Base-by-base conservation (phyloP, 305 asterid species). In the Rubia tinctorum region DNA sequence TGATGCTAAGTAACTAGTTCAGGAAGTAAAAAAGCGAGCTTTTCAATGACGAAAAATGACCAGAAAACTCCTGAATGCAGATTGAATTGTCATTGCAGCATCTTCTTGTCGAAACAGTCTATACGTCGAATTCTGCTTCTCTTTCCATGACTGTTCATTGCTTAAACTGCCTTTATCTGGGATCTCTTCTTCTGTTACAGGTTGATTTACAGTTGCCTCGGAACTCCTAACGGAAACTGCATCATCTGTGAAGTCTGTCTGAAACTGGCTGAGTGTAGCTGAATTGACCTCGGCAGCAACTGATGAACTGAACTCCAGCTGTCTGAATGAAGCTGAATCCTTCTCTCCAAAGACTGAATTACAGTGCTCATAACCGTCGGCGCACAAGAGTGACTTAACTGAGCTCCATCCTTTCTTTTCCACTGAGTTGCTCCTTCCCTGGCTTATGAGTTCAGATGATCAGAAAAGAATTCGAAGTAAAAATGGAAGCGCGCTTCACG, bases 31-130 rank as follows among this genome's bases (percentile, higher is more conserved):
- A 13, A 55, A 39, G n/a, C 18, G 30, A 13, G 34, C 18, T 17
- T 12, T 37, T 56, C 66, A 39, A 8, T 71, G 73, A 70, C 42
- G 47, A 20, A 75, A 73, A 51, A 55, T 59, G 64, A 87, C 89
- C 88, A 8, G 82, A 73, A 83, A 83, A 78, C 69, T 73, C 76
- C 87, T 87, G 65, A 87, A 85, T 72, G 92, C 90, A 51, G 88
- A 78, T 81, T 87, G 92, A 44, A 87, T 87, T 82, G 75, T 80
- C 68, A 74, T 51, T 30, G 90, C 92, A 58, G 92, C 88, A 81
- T 82, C 90, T 69, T 87, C 86, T 69, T 81, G 84, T 64, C 66
- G 79, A 73, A 86, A 84, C 44, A 84, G 85, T 56, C 63, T 76
- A 71, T 61, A 72, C 0, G 90, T 68, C 12, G 90, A 84, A 40